A percentile compares a stretch with the other conserved stretches of the same genome.
phyloP scores from a whole-genome alignment of 805 yeast species.

The Candida sithepensis region DNA sequence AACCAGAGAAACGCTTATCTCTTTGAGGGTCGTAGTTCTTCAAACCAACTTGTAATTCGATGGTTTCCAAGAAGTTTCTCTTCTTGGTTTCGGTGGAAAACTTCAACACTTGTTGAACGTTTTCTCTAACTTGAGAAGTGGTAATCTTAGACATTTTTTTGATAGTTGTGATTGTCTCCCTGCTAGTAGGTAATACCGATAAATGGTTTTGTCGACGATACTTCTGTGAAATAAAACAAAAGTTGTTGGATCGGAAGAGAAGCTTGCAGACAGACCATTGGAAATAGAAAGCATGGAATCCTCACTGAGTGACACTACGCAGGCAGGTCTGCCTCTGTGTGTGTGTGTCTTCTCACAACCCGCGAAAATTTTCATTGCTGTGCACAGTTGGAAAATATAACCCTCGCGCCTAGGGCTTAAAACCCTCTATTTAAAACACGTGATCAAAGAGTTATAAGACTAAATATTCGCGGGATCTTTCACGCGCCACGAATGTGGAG shows the following conservation, averaged over 20 bases:
- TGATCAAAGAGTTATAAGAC: constrained; percentile 4
- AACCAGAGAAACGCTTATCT: constrained; percentile 99
- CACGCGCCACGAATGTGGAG: not conserved
- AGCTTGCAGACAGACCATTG: not conserved
- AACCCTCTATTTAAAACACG: constrained; percentile 15
- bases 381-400: too few species aligned
- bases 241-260: not conserved
- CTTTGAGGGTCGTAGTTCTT: constrained; percentile 99
- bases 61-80: constrained; percentile 99
- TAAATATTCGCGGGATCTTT: too few species aligned
- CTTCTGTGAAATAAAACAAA: constrained; percentile 1
- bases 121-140: constrained; percentile 91
- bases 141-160: constrained; percentile 80
- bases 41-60: constrained; percentile 98
- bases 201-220: constrained; percentile 50
- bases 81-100: constrained; percentile 93
- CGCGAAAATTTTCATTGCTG: too few species aligned
- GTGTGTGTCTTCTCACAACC: too few species aligned
- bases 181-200: constrained; percentile 42
- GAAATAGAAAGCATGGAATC: not conserved
- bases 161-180: constrained; percentile 64
- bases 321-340: too few species aligned
- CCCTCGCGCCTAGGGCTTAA: not conserved
- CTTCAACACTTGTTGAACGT: constrained; percentile 88
- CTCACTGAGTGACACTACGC: too few species aligned